Conservation (phyloP, 345 rosid species). For the Sapria himalayana region DNA sequence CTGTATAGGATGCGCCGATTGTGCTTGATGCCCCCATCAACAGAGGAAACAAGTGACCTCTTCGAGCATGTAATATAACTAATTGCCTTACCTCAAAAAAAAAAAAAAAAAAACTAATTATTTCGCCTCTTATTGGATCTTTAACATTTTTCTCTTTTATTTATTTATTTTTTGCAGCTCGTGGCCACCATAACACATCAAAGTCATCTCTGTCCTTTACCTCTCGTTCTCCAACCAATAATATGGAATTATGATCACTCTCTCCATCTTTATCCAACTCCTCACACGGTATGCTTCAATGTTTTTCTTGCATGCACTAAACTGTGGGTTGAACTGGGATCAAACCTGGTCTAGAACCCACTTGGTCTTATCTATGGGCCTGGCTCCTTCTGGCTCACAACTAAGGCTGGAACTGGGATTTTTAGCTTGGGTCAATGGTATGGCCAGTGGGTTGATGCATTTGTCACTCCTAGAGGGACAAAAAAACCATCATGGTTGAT, state of each 20-base stretch:
- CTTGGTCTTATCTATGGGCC: no score
- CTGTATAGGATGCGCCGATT: conserved; percentile 81
- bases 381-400: no score
- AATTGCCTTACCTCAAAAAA: not conserved
- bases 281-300: conserved; percentile 44
- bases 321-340: no score
- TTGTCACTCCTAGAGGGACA: no score
- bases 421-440: no score
- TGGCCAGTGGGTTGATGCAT: no score
- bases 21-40: conserved; percentile 67
- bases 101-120: no score
- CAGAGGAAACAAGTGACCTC: conserved; percentile 63
- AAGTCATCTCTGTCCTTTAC: conserved; percentile 88
- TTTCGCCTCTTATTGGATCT: no score
- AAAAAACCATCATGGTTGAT: no score
- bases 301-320: not conserved
- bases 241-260: conserved; percentile 90
- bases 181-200: conserved; percentile 89
- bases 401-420: no score
- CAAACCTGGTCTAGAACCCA: no score
- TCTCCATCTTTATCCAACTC: conserved; percentile 83
- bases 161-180: conserved; percentile 32
- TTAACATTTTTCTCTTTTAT: no score
- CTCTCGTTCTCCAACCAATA: conserved; percentile 73
- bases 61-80: conserved; percentile 51